phyloP scores from a whole-genome alignment of 257 asterid genomes.

The Sherardia arvensis region DNA sequence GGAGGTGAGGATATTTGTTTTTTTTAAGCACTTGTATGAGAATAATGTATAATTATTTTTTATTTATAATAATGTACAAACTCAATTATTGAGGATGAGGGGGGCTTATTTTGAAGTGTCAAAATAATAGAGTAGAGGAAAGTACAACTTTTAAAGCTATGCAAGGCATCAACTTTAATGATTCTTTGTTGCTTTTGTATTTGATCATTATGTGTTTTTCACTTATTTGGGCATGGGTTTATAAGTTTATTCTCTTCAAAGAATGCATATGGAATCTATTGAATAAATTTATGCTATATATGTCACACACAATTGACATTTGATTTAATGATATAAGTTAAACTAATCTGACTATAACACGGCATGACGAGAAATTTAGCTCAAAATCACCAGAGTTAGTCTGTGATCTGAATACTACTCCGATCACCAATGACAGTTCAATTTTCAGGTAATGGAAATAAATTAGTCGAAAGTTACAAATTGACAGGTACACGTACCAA shows the following conservation, averaged over 20 bases:
- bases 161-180: slow-evolving; percentile 16
- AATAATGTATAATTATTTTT: slow-evolving; percentile 16
- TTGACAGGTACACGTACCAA: too few relatives aligned
- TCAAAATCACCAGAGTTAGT: too few relatives aligned
- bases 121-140: slow-evolving; percentile 18
- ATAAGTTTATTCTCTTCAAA: background rate
- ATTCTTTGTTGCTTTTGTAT: slow-evolving; percentile 7
- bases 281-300: background rate
- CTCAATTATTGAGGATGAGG: slow-evolving; percentile 29
- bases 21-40: slow-evolving; percentile 11
- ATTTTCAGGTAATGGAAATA: too few relatives aligned
- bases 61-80: slow-evolving; percentile 16
- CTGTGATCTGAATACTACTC: too few relatives aligned
- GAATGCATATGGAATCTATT: background rate
- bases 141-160: slow-evolving; percentile 17
- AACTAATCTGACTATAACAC: background rate
- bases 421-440: too few relatives aligned
- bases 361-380: too few relatives aligned
- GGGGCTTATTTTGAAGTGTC: slow-evolving; percentile 25
- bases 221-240: background rate
- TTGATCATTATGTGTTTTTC: slow-evolving; percentile 1
- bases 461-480: too few relatives aligned
- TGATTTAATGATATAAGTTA: background rate
- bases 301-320: background rate
- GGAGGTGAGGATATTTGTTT: slow-evolving; percentile 3